phyloP scores from a whole-genome alignment of 805 yeast species.

The Peterozyma toletana region DNA sequence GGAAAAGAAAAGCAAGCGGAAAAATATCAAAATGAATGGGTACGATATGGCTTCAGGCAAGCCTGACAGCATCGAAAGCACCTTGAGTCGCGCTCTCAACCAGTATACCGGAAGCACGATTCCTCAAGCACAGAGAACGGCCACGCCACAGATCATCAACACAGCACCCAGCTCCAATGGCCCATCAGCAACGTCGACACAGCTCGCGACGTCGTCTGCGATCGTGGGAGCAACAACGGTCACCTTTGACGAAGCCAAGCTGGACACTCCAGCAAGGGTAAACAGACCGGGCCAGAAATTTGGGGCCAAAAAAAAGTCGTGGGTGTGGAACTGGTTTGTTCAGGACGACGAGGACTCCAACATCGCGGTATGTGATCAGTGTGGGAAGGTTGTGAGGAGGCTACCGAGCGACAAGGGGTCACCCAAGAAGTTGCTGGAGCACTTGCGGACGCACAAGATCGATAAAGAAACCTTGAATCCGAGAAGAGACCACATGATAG shows the following conservation, averaged over 20 bases:
- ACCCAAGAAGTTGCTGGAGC: constrained; percentile 53
- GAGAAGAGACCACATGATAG: constrained; percentile 29
- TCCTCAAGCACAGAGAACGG: no score
- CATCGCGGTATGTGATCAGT: constrained; percentile 45
- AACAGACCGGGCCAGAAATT: constrained; percentile 49
- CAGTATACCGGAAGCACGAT: not conserved
- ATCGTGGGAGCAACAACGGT: no score
- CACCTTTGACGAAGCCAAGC: no score
- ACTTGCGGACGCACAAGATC: constrained; percentile 47
- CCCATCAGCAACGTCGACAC: no score
- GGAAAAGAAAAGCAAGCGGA: no score
- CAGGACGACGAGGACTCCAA: constrained; percentile 42
- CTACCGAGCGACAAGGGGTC: constrained; percentile 48
- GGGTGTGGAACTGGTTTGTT: constrained; percentile 60
- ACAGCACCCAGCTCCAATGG: no score
- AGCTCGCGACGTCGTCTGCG: no score
- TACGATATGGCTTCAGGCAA: no score
- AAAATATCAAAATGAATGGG: no score
- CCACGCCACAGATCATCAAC: no score
- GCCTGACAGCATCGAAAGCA: constrained; percentile 1
- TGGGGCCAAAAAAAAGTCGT: constrained; percentile 54
- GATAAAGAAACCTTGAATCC: constrained; percentile 31
- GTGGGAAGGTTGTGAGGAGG: constrained; percentile 41
- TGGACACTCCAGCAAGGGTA: constrained; percentile 10
- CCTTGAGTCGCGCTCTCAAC: constrained; percentile 4